Percentiles rank a stretch among this genome's conserved stretches.
Conservation (phyloP, 495 filamentous ascomycete species). For the Neurospora sp. region DNA sequence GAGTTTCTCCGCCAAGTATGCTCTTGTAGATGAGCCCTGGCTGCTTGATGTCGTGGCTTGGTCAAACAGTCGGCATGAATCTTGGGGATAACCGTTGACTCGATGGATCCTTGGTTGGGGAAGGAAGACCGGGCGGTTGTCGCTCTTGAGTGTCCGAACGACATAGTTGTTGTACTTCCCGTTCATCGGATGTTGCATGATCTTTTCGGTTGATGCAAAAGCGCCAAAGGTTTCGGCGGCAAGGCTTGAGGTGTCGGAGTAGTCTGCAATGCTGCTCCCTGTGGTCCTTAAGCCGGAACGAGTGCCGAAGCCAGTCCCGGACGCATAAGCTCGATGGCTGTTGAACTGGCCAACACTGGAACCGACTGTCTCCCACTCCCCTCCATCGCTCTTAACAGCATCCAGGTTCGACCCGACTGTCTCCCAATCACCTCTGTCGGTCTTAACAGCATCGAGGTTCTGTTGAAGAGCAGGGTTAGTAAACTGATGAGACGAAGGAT, state of each 20-base stretch:
- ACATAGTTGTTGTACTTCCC: slow-evolving; percentile 2
- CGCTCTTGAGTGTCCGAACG: slow-evolving; percentile 13
- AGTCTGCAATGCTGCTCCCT: slow-evolving; percentile 31
- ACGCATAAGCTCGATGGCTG: slow-evolving; percentile 17
- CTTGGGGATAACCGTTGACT: slow-evolving; percentile 19
- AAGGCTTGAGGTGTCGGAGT: slow-evolving; percentile 19
- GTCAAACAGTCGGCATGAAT: slow-evolving; percentile 14
- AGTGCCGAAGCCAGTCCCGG: slow-evolving; percentile 2
- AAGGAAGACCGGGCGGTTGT: slow-evolving; percentile 16
- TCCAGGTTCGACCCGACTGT: slow-evolving; percentile 12
- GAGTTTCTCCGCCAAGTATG: slow-evolving; percentile 12
- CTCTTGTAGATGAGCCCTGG: slow-evolving; percentile 5
- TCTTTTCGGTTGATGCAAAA: slow-evolving; percentile 15
- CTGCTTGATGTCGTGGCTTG: slow-evolving; percentile 4
- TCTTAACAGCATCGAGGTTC: slow-evolving; percentile 9
- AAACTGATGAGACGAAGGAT: not conserved
- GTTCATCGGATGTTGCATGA: slow-evolving; percentile 15
- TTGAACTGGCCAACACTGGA: slow-evolving; percentile 14
- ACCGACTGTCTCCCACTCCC: slow-evolving; percentile 22
- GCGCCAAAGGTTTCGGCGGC: not conserved
- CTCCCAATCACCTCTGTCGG: slow-evolving; percentile 20
- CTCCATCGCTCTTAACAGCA: slow-evolving; percentile 12
- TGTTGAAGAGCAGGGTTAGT: slow-evolving; percentile 1
- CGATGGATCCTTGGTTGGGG: slow-evolving; percentile 16
- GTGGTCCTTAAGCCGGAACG: slow-evolving; percentile 11